Conservation (phyloP, 139 green algal species). For the Diplosphaera chodatii region DNA sequence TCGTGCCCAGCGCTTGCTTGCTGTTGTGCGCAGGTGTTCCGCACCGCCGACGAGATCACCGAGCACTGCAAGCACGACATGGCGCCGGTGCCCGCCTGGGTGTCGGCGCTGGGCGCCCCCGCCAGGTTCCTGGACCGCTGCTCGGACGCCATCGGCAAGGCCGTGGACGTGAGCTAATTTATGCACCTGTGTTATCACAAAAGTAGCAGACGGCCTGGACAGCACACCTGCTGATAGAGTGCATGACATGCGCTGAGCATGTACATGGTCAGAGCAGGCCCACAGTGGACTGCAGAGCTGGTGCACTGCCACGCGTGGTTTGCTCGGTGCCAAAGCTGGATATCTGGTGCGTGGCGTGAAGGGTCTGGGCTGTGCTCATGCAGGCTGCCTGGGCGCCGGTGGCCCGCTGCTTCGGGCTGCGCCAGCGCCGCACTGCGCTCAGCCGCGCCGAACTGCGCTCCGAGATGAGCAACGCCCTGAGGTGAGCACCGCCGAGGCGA, state of each 20-base stretch:
- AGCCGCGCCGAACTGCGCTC: neutral
- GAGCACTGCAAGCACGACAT: constrained; percentile 15
- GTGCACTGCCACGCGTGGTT: too few relatives aligned
- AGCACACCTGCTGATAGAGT: neutral
- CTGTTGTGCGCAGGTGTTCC: neutral
- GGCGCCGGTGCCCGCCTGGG: constrained; percentile 7
- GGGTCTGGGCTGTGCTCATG: neutral
- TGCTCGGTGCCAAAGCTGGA: too few relatives aligned
- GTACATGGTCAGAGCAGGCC: too few relatives aligned
- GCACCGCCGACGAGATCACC: neutral
- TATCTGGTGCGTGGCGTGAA: neutral
- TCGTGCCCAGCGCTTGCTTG: neutral
- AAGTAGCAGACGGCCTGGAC: neutral
- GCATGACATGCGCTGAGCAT: neutral
- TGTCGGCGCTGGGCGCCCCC: constrained; percentile 5
- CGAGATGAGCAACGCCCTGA: neutral
- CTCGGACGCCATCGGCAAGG: neutral
- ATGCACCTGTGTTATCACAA: neutral
- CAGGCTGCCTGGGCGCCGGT: neutral
- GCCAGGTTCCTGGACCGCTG: neutral
- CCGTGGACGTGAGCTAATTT: neutral
- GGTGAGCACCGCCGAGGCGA: too few relatives aligned
- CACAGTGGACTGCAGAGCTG: too few relatives aligned
- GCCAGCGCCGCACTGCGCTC: neutral
- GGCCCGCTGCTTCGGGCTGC: neutral